Conservation (phyloP, 345 rosid species). For the Populus tremula region DNA sequence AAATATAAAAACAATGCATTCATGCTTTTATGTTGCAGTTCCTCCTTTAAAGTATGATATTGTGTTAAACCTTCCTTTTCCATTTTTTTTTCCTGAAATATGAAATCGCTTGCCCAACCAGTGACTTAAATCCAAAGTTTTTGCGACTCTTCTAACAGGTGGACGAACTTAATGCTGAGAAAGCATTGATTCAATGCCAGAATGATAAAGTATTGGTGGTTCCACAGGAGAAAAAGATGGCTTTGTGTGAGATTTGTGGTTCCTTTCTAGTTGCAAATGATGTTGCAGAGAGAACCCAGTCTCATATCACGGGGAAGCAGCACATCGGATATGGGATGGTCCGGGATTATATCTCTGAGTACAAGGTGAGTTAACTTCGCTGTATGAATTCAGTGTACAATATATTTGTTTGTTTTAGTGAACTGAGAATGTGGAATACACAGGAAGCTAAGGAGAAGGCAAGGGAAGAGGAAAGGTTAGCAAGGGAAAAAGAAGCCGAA, state of each 20-base stretch:
- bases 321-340: conserved; percentile 98
- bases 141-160: conserved; percentile 46
- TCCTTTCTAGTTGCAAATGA: conserved; percentile 97
- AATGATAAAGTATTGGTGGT: conserved; percentile 66
- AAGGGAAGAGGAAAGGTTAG: conserved; percentile 72
- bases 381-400: conserved; percentile 9
- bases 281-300: conserved; percentile 93
- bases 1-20: not conserved
- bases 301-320: conserved; percentile 94
- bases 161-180: conserved; percentile 76
- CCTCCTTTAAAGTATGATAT: not conserved
- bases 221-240: conserved; percentile 98
- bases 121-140: not conserved
- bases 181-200: conserved; percentile 67
- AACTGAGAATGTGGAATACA: conserved; percentile 11
- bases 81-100: not conserved
- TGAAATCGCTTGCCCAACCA: not conserved
- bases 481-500: conserved; percentile 81
- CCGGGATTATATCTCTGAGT: conserved; percentile 77
- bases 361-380: conserved; percentile 49
- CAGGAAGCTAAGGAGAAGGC: conserved; percentile 83
- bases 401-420: conserved; percentile 2
- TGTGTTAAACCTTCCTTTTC: not conserved
- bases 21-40: not conserved
- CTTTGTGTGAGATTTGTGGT: conserved; percentile 92